Base-by-base conservation (phyloP, 2,329 filamentous ascomycete species). In the Phyllosticta citribraziliensis region DNA sequence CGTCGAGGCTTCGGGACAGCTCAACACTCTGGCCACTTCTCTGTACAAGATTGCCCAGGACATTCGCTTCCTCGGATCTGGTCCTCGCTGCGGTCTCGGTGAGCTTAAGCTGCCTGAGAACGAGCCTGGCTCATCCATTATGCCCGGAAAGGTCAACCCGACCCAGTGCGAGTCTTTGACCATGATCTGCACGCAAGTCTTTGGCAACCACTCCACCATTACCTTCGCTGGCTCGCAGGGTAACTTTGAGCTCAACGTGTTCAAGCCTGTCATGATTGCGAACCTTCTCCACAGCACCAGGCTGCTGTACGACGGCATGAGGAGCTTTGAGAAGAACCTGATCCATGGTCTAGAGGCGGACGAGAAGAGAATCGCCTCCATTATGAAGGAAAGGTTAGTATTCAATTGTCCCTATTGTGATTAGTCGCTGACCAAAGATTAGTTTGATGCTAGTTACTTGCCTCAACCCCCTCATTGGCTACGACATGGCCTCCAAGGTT, bases 81-180 rank as follows among this genome's bases (percentile, higher is more conserved):
- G 94, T 17, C 94, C 94, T 61, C 91, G 94, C 63, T 97, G 94
- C 77, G 94, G 94, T 71, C 87, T 97, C 22, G 93, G 92, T 67
- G 94, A 99, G 80, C 84, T 99, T 65, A 84, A 84, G 71, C 85
- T 99, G 57, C 94, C 94, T 25, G 94, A 99, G 81, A 99, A 99
- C 79, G 94, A 99, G 81, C 94, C 94, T 35, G 93, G 93, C 66
- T 94, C 88, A 72, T 95, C 89, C 69, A 97, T 99, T 81, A 99
- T 99, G 94, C 94, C 94, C 53, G 94, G 94, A 72, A 99, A 99
- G 82, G 94, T 99, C 74, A 99, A 99, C 82, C 94, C 94, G 33
- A 99, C 94, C 33, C 94, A 99, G 79, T 96, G 91, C 78, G 94
- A 99, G 82, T 89, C 91, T 64, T 80, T 99, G 75, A 97, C 94